Conservation (phyloP, 192 early-diverging fungal species). For the Anaeromyces robustus region DNA sequence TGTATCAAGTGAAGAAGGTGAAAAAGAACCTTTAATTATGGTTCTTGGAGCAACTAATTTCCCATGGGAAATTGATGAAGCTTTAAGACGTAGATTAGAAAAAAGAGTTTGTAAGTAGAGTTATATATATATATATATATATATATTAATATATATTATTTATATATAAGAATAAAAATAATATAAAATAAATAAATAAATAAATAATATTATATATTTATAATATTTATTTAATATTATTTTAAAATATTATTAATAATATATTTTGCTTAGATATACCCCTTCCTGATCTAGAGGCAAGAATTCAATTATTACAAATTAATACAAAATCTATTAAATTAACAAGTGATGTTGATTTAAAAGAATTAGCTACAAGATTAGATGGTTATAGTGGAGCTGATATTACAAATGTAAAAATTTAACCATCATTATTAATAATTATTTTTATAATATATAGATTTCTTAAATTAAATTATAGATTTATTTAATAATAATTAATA, state of each 20-base stretch:
- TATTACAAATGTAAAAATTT: conserved; percentile 32
- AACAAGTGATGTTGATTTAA: conserved; percentile 21
- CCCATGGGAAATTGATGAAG: conserved; percentile 57
- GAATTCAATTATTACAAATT: conserved; percentile 28
- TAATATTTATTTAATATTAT: too few species aligned
- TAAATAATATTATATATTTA: too few species aligned
- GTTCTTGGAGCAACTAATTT: conserved; percentile 52
- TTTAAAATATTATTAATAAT: too few species aligned
- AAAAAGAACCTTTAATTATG: conserved; percentile 34
- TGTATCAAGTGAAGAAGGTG: neutral
- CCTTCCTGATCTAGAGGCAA: conserved; percentile 27
- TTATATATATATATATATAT: too few species aligned
- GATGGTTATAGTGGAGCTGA: conserved; percentile 45
- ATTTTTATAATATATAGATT: too few species aligned
- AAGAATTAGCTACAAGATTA: conserved; percentile 28
- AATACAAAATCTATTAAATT: conserved; percentile 33
- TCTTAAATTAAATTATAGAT: neutral
- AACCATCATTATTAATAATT: neutral
- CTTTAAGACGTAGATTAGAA: conserved; percentile 35
- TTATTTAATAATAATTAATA: too few species aligned
- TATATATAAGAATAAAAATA: too few species aligned
- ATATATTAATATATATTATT: too few species aligned
- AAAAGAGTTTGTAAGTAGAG: conserved; percentile 37
- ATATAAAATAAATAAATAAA: too few species aligned
- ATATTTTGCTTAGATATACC: conserved; percentile 12